Base-by-base conservation (phyloP, 1,139 yeast species). In the Yarrowia galli region DNA sequence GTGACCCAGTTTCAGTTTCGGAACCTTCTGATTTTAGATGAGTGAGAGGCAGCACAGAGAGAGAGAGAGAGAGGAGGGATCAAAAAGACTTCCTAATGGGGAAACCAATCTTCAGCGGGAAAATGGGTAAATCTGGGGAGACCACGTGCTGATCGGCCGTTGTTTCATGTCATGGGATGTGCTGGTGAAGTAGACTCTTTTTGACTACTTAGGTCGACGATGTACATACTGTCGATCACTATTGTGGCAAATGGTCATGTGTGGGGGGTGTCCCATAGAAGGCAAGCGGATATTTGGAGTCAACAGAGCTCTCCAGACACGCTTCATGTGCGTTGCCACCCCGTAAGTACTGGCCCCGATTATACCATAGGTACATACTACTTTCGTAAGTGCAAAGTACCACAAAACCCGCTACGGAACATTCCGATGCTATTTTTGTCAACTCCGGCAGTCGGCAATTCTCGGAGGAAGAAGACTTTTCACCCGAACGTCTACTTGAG, bases 61-160 rank as follows among this genome's bases (percentile, higher is more conserved):
- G 15, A 23, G 20, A 46, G n/a, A 20, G n/a, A 6, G 13, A 38
- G 32, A 45, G 32, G 20, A 12, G 18, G 16, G n/a, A 49, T 48
- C 53, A n/a, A 48, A 48, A 48, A 16, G 15, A 48, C 8, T 25
- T 28, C 54, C 54, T 18, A 49, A 49, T 9, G 18, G 18, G 60
- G 60, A 53, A 53, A 53, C 43, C 12, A 16, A 15, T 35, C 58
- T 51, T 35, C 58, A 51, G 36, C 58, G 43, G 58, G 15, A 20
- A 28, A 15, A 16, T 12, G n/a, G n/a, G n/a, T n/a, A n/a, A n/a
- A n/a, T n/a, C n/a, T 7, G 5, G 20, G 15, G 28, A 13, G 45
- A 16, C 60, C 60, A 53, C 60, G 45, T 53, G 60, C 60, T 53
- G 60, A 53, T 53, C 60, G 43, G 15, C 60, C 7, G 18, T 4